These are phyloP conservation scores for Fusarium sp. DNA, from an alignment of 2,329 filamentous ascomycete genomes.

Conservation along the genomic window DNA sequence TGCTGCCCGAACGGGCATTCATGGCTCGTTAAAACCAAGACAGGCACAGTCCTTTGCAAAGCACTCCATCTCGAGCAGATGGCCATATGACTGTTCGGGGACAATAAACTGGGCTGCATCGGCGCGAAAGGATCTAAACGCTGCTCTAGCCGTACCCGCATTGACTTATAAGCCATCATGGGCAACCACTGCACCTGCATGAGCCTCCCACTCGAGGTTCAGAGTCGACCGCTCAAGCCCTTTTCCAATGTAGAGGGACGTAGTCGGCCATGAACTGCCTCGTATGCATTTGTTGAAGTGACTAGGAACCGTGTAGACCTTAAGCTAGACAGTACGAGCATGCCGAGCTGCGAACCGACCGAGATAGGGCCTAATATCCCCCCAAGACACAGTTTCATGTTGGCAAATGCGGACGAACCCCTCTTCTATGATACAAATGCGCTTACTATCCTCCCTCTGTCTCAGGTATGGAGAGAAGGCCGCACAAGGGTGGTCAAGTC, in stretches of 20 bases:
- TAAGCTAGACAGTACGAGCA: not conserved
- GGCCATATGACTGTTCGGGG: not conserved
- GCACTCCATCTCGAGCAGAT: conserved; percentile 7
- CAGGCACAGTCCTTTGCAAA: not conserved
- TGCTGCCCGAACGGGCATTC: not conserved
- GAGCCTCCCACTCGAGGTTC: not conserved
- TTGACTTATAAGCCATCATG: not conserved
- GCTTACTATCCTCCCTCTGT: not conserved
- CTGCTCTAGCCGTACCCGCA: not conserved
- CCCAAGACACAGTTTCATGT: not conserved
- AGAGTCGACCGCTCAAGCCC: too few species aligned
- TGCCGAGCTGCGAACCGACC: not conserved
- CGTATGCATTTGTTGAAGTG: not conserved
- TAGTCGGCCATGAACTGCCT: not conserved
- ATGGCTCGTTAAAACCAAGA: not conserved
- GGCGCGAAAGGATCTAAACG: not conserved
- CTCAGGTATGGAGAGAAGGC: not conserved
- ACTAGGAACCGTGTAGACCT: not conserved
- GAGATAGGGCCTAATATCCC: not conserved
- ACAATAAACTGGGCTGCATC: not conserved
- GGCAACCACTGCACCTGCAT: not conserved
- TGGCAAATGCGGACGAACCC: not conserved
- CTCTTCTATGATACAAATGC: not conserved
- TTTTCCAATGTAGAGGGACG: not conserved
- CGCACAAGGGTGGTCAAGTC: not conserved